Base-by-base conservation (phyloP, 2,329 filamentous ascomycete species). In the Botrytis paeoniae region DNA sequence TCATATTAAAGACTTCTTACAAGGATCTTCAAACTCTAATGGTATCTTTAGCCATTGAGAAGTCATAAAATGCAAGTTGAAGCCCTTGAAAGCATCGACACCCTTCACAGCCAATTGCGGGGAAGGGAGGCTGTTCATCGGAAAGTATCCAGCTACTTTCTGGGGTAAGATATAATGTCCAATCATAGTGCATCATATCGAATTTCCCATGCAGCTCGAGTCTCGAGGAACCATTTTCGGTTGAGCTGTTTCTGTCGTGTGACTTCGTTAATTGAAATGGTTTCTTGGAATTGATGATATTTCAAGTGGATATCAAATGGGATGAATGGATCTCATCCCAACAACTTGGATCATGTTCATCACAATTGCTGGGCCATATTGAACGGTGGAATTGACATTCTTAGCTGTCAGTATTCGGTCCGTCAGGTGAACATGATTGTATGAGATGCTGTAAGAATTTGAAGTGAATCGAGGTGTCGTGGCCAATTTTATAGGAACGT, bases 301-400 rank as follows among this genome's bases (percentile, higher is more conserved):
- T 41, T 57, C 4, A 37, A 22, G 10, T 29, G 41, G 22, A 57
- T 68, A 68, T 41, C 65, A 68, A 57, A 57, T 68, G 25, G 54
- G 65, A 18, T 57, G 65, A 68, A 57, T 14, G 48, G 48, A 68
- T 68, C 65, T 68, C 48, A 68, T 68, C 65, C 65, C 65, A 57
- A 68, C 65, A 68, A 68, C 65, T 57, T 68, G 65, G 65, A 68
- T 32, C 65, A 41, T 57, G 35, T 39, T 57, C 65, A 57, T 57
- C 65, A 57, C 51, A 18, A 54, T 54, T 22, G 60, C 45, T 57
- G 48, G 35, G 48, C 35, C 45, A n/a, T 54, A 41, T 57, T 29
- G 25, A 57, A 32, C 16, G 10, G 18, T 43, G 22, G 20, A 32
- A 57, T 68, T 41, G n/a, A 10, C 48, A 32, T 41, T 9, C 25